These are phyloP conservation scores for Suillus alpinus DNA, from an alignment of 768 basidiomycete species.

Conservation along the genomic window DNA sequence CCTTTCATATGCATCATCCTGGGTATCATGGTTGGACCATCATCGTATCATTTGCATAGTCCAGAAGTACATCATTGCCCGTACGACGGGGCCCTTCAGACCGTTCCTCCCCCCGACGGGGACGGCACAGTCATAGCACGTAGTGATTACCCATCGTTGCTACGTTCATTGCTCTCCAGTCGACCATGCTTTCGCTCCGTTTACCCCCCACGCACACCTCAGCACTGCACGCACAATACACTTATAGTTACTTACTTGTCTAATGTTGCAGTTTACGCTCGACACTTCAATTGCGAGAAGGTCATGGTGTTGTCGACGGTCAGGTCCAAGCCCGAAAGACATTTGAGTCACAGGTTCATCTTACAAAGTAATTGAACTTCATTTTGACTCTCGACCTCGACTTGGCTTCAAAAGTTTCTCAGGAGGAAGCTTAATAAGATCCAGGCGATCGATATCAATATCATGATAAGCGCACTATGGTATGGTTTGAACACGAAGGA, in stretches of 20 bases:
- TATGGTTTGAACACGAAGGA: neutral
- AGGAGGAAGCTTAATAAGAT: neutral
- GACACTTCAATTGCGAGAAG: neutral
- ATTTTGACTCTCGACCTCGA: neutral
- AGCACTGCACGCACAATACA: constrained; percentile 5
- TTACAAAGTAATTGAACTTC: neutral
- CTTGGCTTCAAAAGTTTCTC: neutral
- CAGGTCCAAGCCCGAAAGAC: neutral
- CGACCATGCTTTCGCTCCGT: neutral
- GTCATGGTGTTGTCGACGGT: neutral
- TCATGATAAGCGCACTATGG: neutral
- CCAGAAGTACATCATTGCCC: neutral
- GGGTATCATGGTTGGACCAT: neutral
- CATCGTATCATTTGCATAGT: constrained; percentile 3
- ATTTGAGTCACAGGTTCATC: neutral
- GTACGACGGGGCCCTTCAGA: neutral
- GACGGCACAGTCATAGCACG: neutral
- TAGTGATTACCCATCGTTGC: neutral
- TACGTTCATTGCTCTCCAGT: neutral
- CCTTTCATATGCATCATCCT: neutral
- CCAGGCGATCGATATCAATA: neutral
- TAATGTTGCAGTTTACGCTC: neutral
- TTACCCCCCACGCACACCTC: constrained; percentile 4
- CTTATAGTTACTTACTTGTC: constrained; percentile 4
- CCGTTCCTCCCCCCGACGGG: neutral